These are phyloP conservation scores for Phellopilus nigrolimitatus DNA, from an alignment of 1,284 basidiomycete genomes.

Conservation along the genomic window DNA sequence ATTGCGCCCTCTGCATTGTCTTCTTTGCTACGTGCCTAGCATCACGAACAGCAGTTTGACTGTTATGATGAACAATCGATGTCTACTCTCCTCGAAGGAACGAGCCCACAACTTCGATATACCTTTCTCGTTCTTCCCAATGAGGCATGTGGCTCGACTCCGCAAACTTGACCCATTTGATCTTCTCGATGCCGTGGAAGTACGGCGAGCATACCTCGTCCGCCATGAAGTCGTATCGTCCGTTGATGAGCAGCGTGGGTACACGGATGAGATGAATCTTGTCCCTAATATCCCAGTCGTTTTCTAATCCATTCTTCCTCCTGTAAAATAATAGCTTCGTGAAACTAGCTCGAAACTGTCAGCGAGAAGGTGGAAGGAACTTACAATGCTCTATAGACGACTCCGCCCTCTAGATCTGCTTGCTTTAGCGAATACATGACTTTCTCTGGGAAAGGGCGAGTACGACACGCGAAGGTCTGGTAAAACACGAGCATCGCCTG, in stretches of 20 bases:
- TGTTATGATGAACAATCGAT: too few species aligned
- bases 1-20: too few species aligned
- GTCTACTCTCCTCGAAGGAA: background rate
- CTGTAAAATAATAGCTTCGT: slow-evolving; percentile 29
- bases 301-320: slow-evolving; percentile 27
- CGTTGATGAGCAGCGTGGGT: slow-evolving; percentile 33
- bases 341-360: slow-evolving; percentile 3
- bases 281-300: slow-evolving; percentile 31
- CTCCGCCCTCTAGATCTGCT: background rate
- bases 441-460: slow-evolving; percentile 26
- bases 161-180: slow-evolving; percentile 32
- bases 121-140: slow-evolving; percentile 26
- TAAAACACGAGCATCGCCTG: slow-evolving; percentile 24
- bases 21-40: too few species aligned
- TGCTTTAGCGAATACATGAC: slow-evolving; percentile 24
- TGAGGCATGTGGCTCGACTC: slow-evolving; percentile 29
- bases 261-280: slow-evolving; percentile 30
- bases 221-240: slow-evolving; percentile 31
- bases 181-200: slow-evolving; percentile 28
- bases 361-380: background rate
- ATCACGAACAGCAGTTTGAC: too few species aligned
- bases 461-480: slow-evolving; percentile 21
- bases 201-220: slow-evolving; percentile 28
- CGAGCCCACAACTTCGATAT: background rate
- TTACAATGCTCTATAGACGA: background rate